Evolutionary conservation across 176 grass and related monocot species (phyloP).

Genomic region (Dendrocalamus sinicus): DNA sequence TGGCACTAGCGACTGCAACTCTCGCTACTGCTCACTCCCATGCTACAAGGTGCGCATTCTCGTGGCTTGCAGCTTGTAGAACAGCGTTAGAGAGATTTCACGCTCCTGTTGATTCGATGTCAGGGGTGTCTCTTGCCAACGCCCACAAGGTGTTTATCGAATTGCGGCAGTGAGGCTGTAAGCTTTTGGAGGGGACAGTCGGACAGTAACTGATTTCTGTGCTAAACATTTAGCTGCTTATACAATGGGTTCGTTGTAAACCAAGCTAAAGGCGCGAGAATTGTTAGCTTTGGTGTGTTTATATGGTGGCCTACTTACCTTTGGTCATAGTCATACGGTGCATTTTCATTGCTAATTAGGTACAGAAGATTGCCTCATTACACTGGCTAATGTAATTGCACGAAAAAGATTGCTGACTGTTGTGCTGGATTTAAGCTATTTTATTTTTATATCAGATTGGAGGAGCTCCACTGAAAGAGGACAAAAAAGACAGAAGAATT

Average conservation of each 20-base stretch:
- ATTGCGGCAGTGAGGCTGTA: neutral
- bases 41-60: neutral
- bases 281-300: neutral
- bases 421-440: neutral
- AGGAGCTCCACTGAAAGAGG: neutral
- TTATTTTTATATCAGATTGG: constrained; percentile 3
- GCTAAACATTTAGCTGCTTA: too few relatives aligned
- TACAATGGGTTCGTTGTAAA: neutral
- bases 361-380: neutral
- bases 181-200: neutral
- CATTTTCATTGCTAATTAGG: neutral
- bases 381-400: neutral
- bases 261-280: neutral
- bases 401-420: neutral
- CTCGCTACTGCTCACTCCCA: constrained; percentile 75
- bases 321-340: neutral
- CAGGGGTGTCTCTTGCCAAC: neutral
- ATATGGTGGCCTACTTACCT: neutral
- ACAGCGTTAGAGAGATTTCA: neutral
- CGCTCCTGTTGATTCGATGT: neutral
- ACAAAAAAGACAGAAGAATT: neutral
- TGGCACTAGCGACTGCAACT: constrained; percentile 44
- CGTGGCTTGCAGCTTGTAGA: neutral
- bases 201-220: neutral
- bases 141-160: constrained; percentile 37